These are phyloP conservation scores for Suillus spraguei DNA, from an alignment of 768 basidiomycete species.

Conservation along the genomic window DNA sequence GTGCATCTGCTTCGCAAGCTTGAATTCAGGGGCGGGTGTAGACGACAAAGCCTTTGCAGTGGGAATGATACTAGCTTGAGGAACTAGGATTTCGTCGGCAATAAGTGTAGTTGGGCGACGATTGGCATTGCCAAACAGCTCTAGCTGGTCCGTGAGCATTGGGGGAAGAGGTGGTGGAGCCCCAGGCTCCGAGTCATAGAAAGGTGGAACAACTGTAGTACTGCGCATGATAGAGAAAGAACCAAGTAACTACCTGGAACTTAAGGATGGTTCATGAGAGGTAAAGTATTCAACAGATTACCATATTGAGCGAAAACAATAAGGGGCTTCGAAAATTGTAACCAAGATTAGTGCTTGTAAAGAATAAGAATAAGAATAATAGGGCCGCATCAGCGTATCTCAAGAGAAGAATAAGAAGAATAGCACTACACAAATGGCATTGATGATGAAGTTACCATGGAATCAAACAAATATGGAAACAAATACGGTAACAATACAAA, in stretches of 20 bases:
- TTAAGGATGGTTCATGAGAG: background rate
- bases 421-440: no score
- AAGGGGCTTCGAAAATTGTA: no score
- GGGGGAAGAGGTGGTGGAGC: background rate
- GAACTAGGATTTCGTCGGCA: conserved; percentile 4
- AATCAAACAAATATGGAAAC: no score
- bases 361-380: no score
- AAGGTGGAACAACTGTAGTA: conserved; percentile 2
- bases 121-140: background rate
- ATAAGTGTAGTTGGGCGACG: background rate
- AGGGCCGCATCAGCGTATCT: no score
- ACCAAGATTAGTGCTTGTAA: no score
- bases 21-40: background rate
- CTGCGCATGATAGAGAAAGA: conserved; percentile 4
- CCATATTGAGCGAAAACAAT: no score
- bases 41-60: background rate
- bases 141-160: conserved; percentile 10
- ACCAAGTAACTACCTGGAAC: background rate
- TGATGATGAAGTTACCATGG: background rate
- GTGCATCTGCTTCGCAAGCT: background rate
- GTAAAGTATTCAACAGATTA: no score
- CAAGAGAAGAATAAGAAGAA: no score
- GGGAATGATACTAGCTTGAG: background rate
- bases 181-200: conserved; percentile 2
- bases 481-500: background rate